Evolutionary conservation across 202 grass and related monocot species (phyloP), one percentile per base, ranked within the genome.

Genomic region (Cymbopogon flexuosus): DNA sequence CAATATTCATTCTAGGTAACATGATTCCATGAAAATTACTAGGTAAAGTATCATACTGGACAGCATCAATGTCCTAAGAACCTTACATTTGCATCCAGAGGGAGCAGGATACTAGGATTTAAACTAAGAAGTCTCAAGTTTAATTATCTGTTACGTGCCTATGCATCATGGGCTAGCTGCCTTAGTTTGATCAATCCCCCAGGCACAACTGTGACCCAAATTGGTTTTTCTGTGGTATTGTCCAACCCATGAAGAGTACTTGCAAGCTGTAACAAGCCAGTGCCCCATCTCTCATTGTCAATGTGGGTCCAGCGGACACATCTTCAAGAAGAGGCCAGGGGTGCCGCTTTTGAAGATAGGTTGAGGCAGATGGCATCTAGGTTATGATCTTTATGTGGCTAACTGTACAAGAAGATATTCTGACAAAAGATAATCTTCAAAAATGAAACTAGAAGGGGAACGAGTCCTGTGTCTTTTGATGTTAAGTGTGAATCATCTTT

Each of bases 51-150:
- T n/a, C 23, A 71, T 49, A 51, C 16, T 19, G 12, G 66, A 47
- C 14, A 29, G 3, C 16, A 15, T 19, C 42, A 49, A 10, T 70
- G 41, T 70, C 41, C 68, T 70, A 27, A 46, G 43, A 3, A 7
- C 42, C 67, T 29, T 70, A 27, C 5, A 46, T 47, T 70, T 70
- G 68, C 14, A 70, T 30, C 41, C 41, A 71, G 23, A 71, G 42
- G 22, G 21, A 18, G 41, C n/a, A 71, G 40, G 19, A 79, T 88
- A 5, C 23, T 71, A 71, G 31, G 27, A 73, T 88, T 61, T 33
- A 79, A 74, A 49, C 5, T 42, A 79, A 69, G 13, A 61, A 68
- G 62, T 75, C 24, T 68, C 58, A 40, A 24, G 11, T 73, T 59
- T 3, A 79, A 47, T 41, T 66, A 71, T 72, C 65, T 56, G n/a